Percentiles rank a stretch among this genome's conserved stretches.
Evolutionary conservation across 345 rosid species (phyloP).

Genomic region (Euphorbia lathyris): DNA sequence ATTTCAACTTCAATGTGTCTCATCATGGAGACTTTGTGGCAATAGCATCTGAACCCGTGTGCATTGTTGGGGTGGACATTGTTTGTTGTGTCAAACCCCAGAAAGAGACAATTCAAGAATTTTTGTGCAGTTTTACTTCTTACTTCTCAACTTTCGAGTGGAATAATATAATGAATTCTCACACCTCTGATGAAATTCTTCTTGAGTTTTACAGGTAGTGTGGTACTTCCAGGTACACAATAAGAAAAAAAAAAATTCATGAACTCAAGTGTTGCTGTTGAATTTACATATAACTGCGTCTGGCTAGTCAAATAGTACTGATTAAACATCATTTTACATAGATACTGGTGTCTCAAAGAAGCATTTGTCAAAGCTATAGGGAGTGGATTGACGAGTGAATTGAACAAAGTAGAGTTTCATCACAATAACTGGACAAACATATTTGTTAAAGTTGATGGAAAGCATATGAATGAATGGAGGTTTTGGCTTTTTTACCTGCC

Average conservation of each 20-base stretch:
- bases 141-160: conserved; percentile 62
- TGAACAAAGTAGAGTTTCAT: conserved; percentile 56
- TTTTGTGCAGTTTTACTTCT: conserved; percentile 44
- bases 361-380: conserved; percentile 72
- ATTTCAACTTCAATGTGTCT: conserved; percentile 68
- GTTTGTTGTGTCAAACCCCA: conserved; percentile 37
- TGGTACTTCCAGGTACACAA: neutral
- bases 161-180: conserved; percentile 43
- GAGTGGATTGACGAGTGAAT: conserved; percentile 42
- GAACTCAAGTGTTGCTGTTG: neutral
- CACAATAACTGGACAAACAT: conserved; percentile 52
- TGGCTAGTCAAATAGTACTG: neutral
- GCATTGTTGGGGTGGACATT: conserved; percentile 68
- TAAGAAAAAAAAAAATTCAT: conserved; percentile 10
- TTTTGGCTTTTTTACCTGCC: conserved; percentile 52
- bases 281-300: no score
- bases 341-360: conserved; percentile 76
- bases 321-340: conserved; percentile 20
- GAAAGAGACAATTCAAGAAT: conserved; percentile 42
- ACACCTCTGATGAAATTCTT: conserved; percentile 36
- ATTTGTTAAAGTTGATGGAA: conserved; percentile 40
- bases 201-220: conserved; percentile 58
- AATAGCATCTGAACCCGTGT: conserved; percentile 68
- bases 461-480: conserved; percentile 38
- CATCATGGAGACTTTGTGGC: conserved; percentile 74